These are phyloP conservation scores for Reutealis trisperma DNA, from an alignment of 345 rosid genomes.

Conservation along the genomic window DNA sequence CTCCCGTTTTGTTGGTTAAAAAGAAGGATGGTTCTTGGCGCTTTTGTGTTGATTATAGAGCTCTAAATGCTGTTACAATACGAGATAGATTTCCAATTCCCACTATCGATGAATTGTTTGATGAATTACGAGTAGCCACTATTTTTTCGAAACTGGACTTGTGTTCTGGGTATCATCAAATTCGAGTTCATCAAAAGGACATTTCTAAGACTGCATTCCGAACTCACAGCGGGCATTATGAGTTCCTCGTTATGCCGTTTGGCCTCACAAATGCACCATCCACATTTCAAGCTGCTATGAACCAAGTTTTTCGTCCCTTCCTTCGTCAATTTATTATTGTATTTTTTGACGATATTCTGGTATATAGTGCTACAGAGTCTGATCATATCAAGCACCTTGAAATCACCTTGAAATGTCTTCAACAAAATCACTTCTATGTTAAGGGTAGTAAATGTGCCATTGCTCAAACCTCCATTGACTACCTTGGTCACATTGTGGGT, in stretches of 20 bases:
- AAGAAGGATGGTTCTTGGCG: neutral
- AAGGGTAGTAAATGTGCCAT: neutral
- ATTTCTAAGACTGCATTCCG: neutral
- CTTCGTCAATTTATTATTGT: neutral
- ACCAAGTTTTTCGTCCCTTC: neutral
- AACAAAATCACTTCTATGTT: neutral
- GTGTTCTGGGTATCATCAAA: neutral
- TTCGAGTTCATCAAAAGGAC: fast-evolving
- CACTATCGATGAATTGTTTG: neutral
- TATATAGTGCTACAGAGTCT: neutral
- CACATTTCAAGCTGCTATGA: neutral
- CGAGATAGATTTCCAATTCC: neutral
- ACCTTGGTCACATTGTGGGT: neutral
- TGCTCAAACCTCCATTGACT: neutral
- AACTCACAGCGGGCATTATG: neutral
- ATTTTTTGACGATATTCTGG: neutral
- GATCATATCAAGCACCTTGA: neutral
- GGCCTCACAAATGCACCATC: neutral
- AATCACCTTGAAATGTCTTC: neutral
- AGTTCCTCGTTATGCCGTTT: neutral
- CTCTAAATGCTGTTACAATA: neutral
- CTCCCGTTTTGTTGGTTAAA: neutral
- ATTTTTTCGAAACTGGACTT: neutral
- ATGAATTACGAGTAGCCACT: neutral
- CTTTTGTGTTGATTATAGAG: neutral